Evolutionary conservation across 2,329 filamentous ascomycete genomes (phyloP), one percentile per base, ranked within the genome.

Genomic region (Nemania sp.): DNA sequence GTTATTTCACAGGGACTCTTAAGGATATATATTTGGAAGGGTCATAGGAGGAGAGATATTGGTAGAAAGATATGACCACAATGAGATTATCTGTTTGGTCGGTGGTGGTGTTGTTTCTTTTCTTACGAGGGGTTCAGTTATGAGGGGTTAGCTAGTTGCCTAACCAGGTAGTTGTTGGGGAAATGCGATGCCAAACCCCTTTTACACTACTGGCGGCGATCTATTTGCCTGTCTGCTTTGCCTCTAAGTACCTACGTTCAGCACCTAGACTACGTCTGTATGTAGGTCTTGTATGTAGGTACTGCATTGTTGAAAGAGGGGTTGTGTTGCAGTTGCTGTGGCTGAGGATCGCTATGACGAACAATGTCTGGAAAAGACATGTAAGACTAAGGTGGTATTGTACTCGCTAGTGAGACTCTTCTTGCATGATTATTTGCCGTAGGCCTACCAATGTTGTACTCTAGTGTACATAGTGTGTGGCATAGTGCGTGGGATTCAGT

Each of bases 401-500:
- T 52, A 20, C 11, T 52, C 5, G 15, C 3, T 24, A n/a, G 13
- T 27, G 10, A 27, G 22, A 26, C 51, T 32, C 51, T 54, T 6
- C 49, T 20, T 27, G 51, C 27, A 54, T 54, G 51, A 54, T 54
- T 54, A 54, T 20, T 22, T 51, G 47, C 47, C 47, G 47, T 27
- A 27, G 47, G 24, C 47, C 24, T 51, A 13, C n/a, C n/a, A n/a
- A n/a, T n/a, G n/a, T n/a, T n/a, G n/a, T n/a, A n/a, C 47, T 27
- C 24, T 51, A 51, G 47, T 51, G 22, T n/a, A 22, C 7, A 24
- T 49, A 49, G 10, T n/a, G 45, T 49, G 13, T 2, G 45, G 2
- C 20, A 47, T n/a, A n/a, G 41, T 24, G 20, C 5, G 47, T 51
- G n/a, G 8, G 47, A 27, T 22, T 18, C 13, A n/a, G n/a, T n/a